A percentile compares a stretch with the other conserved stretches of the same genome.
Conservation (phyloP, 2,329 filamentous ascomycete genomes). For the Dactylellina cionopaga region DNA sequence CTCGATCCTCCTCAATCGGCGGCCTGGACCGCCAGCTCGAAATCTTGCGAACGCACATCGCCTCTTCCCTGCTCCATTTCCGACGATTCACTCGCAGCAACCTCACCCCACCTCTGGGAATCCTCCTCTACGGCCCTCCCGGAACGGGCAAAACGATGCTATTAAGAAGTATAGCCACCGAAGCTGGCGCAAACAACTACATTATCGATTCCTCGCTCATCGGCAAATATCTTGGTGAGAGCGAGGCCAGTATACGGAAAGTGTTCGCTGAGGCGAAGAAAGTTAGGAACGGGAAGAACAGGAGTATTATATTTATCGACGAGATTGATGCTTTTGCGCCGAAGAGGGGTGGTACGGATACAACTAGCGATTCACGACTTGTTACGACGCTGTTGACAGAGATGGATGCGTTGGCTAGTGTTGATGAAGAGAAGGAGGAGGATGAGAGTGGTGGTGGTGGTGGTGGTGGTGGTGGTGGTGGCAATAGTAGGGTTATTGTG, state of each 20-base stretch:
- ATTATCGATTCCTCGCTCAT: conserved; percentile 55
- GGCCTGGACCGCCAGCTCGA: conserved; percentile 54
- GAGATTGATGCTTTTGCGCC: conserved; percentile 56
- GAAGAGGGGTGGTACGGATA: conserved; percentile 53
- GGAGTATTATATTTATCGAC: conserved; percentile 57
- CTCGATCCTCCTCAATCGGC: conserved; percentile 55
- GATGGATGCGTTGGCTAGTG: conserved; percentile 55
- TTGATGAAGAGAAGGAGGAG: conserved; percentile 37
- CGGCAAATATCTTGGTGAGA: conserved; percentile 57
- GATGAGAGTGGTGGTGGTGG: no score
- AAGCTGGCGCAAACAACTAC: conserved; percentile 55
- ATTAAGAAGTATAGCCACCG: conserved; percentile 56
- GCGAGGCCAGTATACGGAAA: conserved; percentile 56
- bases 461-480: no score
- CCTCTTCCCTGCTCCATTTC: conserved; percentile 55
- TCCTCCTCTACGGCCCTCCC: conserved; percentile 57
- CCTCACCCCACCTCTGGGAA: conserved; percentile 56
- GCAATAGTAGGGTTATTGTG: conserved; percentile 54
- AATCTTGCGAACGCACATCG: conserved; percentile 54
- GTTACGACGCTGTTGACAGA: conserved; percentile 56
- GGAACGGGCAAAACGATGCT: conserved; percentile 58
- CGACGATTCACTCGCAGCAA: conserved; percentile 55
- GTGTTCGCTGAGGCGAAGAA: conserved; percentile 56
- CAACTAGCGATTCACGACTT: conserved; percentile 55
- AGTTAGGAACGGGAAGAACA: conserved; percentile 51